These are phyloP conservation scores for Zostera marina DNA, from an alignment of 116 monocot genomes.

Conservation along the genomic window DNA sequence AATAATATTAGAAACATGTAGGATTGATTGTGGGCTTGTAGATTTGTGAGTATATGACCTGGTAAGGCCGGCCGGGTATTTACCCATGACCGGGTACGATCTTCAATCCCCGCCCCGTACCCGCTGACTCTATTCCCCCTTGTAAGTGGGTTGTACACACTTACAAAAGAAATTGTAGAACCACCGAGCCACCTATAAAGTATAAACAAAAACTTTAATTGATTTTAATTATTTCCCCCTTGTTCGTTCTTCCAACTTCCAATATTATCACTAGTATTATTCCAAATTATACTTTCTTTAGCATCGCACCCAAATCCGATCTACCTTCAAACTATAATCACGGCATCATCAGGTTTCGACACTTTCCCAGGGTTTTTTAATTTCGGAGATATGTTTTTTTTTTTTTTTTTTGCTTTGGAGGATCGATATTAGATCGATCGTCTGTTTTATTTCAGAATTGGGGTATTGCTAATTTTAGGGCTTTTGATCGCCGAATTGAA, in stretches of 20 bases:
- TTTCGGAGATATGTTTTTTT: no score
- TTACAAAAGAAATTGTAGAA: no score
- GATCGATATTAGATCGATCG: background rate
- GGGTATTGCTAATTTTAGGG: background rate
- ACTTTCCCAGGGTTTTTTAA: background rate
- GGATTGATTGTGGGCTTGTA: no score
- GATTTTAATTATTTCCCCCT: background rate
- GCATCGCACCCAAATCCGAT: background rate
- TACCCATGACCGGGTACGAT: no score
- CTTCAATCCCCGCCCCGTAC: no score
- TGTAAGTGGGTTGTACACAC: no score
- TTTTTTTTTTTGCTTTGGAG: background rate
- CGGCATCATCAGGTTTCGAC: background rate
- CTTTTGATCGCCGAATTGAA: background rate
- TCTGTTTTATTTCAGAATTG: background rate
- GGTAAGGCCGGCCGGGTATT: no score
- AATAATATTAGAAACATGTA: background rate
- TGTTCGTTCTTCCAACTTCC: background rate
- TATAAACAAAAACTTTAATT: no score
- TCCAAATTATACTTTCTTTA: background rate
- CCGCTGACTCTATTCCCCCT: no score
- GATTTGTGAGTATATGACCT: no score
- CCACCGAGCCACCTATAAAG: no score
- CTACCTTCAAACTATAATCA: background rate
- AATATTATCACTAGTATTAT: background rate